A percentile compares a stretch with the other conserved stretches of the same genome.
phyloP scores from a whole-genome alignment of 257 asterid genomes.

The Capsicum baccatum region DNA sequence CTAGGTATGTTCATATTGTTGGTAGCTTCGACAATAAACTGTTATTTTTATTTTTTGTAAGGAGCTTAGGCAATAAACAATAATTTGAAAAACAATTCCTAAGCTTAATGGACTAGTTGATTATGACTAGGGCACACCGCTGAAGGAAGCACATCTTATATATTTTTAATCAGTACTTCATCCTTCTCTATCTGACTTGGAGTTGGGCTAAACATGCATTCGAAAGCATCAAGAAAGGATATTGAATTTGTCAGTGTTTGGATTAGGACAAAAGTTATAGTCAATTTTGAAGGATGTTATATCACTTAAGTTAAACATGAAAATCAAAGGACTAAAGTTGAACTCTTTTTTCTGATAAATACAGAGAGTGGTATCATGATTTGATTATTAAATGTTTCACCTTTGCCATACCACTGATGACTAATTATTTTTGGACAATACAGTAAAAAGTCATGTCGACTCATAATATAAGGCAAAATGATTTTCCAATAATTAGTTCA shows the following conservation, averaged over 20 bases:
- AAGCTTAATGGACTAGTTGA: not conserved
- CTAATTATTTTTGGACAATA: not conserved
- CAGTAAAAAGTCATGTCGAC: not conserved
- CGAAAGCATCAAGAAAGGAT: not conserved
- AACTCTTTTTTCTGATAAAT: not conserved
- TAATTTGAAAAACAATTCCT: not conserved
- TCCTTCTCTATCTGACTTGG: conserved; percentile 14
- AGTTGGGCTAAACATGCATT: conserved; percentile 22
- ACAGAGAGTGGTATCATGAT: not conserved
- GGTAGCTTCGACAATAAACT: conserved; percentile 19
- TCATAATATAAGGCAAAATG: not conserved
- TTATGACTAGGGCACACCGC: not conserved
- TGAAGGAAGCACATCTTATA: not conserved
- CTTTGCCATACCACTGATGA: not conserved
- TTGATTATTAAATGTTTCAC: not conserved
- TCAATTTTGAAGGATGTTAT: not conserved
- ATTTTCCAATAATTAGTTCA: conserved; percentile 1
- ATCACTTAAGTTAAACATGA: not conserved
- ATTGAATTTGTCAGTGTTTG: not conserved
- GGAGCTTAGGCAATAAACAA: not conserved
- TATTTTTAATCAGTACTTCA: not conserved
- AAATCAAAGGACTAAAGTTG: not conserved
- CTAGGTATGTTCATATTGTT: not conserved
- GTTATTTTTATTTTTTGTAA: not conserved
- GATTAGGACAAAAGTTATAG: not conserved